Conservation (phyloP, 192 early-diverging fungal species). For the Rhizophagus sp. region DNA sequence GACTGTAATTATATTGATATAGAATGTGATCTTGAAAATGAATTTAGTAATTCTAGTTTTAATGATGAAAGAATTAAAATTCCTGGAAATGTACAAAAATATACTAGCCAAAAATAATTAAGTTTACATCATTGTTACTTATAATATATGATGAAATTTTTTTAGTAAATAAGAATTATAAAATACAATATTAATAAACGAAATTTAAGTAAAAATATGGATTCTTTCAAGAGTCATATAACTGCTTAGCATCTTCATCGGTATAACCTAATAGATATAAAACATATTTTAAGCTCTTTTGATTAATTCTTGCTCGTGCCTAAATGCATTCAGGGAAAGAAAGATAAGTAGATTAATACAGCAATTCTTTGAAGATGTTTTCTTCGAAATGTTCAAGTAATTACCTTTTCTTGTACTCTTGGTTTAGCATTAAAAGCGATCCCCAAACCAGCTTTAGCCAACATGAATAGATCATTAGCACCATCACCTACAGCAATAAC, state of each 20-base stretch:
- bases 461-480: constrained; percentile 96
- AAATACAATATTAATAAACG: neutral
- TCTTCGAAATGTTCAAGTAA: neutral
- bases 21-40: too few species aligned
- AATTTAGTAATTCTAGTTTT: too few species aligned
- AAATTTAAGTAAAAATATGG: neutral
- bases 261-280: constrained; percentile 89
- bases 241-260: constrained; percentile 69
- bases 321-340: constrained; percentile 31
- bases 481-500: constrained; percentile 98
- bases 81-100: too few species aligned
- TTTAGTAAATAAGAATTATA: neutral
- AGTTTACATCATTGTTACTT: too few species aligned
- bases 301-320: constrained; percentile 89
- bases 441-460: constrained; percentile 89
- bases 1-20: too few species aligned
- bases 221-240: constrained; percentile 30
- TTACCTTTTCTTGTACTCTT: constrained; percentile 84
- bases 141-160: too few species aligned
- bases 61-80: too few species aligned
- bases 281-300: constrained; percentile 87
- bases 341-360: too few species aligned
- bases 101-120: too few species aligned
- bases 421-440: constrained; percentile 99
- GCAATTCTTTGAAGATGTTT: too few species aligned